Evolutionary conservation across 2,329 filamentous ascomycete genomes (phyloP).

Genomic region (Pseudogymnoascus sp.): DNA sequence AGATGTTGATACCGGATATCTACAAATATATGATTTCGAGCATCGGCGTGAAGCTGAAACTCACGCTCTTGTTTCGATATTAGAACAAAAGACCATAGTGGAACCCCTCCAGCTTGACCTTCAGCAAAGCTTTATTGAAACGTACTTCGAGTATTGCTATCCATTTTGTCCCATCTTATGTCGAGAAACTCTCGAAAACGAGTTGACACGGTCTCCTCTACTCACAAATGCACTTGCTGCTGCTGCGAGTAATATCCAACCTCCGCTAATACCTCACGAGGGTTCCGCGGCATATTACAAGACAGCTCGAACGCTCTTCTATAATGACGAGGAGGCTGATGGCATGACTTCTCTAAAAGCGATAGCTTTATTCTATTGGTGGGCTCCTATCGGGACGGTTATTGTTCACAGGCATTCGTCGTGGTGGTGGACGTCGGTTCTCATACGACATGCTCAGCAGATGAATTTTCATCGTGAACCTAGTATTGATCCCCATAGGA

Average conservation of each 20-base stretch:
- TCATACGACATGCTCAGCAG: slow-evolving; percentile 37
- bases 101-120: slow-evolving; percentile 25
- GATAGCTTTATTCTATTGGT: slow-evolving; percentile 37
- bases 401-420: slow-evolving; percentile 33
- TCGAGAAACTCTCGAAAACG: slow-evolving; percentile 24
- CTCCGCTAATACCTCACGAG: slow-evolving; percentile 33
- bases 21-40: background rate
- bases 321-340: slow-evolving; percentile 34
- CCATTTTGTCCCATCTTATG: slow-evolving; percentile 37
- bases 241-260: slow-evolving; percentile 35
- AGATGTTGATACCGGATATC: background rate
- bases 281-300: slow-evolving; percentile 34
- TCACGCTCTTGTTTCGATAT: slow-evolving; percentile 23
- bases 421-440: slow-evolving; percentile 40
- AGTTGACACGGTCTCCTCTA: slow-evolving; percentile 29
- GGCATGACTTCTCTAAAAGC: slow-evolving; percentile 31
- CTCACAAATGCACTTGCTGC: slow-evolving; percentile 34
- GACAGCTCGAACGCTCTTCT: slow-evolving; percentile 34
- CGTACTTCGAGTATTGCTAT: slow-evolving; percentile 36
- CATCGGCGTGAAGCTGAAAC: slow-evolving; percentile 26
- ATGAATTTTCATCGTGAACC: slow-evolving; percentile 37
- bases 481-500: slow-evolving; percentile 18
- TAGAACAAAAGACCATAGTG: slow-evolving; percentile 14
- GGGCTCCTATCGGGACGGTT: slow-evolving; percentile 33
- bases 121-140: slow-evolving; percentile 35